phyloP scores from a whole-genome alignment of 1,284 basidiomycete genomes.

The Moesziomyces globuligerus region DNA sequence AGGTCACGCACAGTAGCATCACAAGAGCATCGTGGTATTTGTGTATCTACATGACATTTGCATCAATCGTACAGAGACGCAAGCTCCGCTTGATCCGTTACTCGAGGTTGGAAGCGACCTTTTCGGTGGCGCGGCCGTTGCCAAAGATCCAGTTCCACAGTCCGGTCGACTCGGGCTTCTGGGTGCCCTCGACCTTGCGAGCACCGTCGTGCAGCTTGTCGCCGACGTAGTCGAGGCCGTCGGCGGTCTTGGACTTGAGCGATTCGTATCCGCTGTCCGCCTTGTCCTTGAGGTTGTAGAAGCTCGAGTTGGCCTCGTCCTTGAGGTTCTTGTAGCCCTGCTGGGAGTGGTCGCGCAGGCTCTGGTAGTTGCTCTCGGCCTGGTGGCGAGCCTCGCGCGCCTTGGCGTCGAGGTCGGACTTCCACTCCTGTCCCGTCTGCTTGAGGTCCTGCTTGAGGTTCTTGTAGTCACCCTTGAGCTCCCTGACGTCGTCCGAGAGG shows the following conservation, averaged over 20 bases:
- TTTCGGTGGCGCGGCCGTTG: slow-evolving; percentile 37
- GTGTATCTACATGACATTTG: not conserved
- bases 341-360: slow-evolving; percentile 27
- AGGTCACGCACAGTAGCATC: too few relatives aligned
- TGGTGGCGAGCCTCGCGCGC: slow-evolving; percentile 26
- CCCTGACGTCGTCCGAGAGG: slow-evolving; percentile 3
- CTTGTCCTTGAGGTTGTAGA: slow-evolving; percentile 37
- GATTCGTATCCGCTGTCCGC: slow-evolving; percentile 36
- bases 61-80: not conserved
- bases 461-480: slow-evolving; percentile 18
- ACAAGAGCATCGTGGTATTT: too few relatives aligned
- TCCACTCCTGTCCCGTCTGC: slow-evolving; percentile 40
- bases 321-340: slow-evolving; percentile 42
- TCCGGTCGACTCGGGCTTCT: slow-evolving; percentile 39
- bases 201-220: slow-evolving; percentile 44
- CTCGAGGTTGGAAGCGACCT: slow-evolving; percentile 44
- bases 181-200: slow-evolving; percentile 31
- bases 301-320: slow-evolving; percentile 31
- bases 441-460: slow-evolving; percentile 30
- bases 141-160: slow-evolving; percentile 52
- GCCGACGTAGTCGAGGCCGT: slow-evolving; percentile 42
- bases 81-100: not conserved
- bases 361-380: slow-evolving; percentile 35
- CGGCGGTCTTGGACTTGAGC: slow-evolving; percentile 27
- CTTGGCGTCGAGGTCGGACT: slow-evolving; percentile 39